A percentile compares a stretch with the other conserved stretches of the same genome.
Conservation (phyloP, 768 basidiomycete species). For the Boletus tomentosulus region DNA sequence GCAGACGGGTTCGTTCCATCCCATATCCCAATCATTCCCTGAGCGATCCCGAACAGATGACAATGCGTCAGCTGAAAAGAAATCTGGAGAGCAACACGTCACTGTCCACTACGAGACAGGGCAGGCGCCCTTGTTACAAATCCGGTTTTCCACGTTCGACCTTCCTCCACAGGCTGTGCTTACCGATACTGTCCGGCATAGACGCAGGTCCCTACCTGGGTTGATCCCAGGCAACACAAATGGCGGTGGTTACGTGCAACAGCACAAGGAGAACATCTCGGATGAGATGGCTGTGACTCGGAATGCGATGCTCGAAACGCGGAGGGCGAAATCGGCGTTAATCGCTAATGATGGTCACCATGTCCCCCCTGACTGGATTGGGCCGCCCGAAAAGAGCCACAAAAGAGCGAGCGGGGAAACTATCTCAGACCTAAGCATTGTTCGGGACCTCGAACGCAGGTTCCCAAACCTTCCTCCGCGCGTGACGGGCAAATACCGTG, state of each 20-base stretch:
- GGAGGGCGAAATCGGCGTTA: constrained; percentile 12
- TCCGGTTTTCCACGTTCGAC: constrained; percentile 52
- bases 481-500: constrained; percentile 25
- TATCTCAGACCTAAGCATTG: constrained; percentile 41
- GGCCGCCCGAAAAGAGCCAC: constrained; percentile 6
- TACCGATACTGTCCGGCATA: constrained; percentile 13
- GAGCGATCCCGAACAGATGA: constrained; percentile 6
- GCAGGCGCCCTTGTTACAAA: constrained; percentile 44
- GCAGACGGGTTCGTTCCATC: constrained; percentile 49
- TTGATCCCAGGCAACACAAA: constrained; percentile 3
- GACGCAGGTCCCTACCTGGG: constrained; percentile 12
- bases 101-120: constrained; percentile 45
- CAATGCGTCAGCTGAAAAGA: constrained; percentile 6
- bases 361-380: constrained; percentile 10
- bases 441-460: constrained; percentile 48
- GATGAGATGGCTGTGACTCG: constrained; percentile 9
- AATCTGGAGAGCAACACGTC: constrained; percentile 38
- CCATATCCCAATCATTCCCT: constrained; percentile 43
- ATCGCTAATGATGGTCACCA: neutral
- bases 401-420: constrained; percentile 23
- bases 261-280: constrained; percentile 1
- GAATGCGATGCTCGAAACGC: constrained; percentile 4
- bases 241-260: constrained; percentile 1
- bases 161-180: constrained; percentile 31
- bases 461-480: constrained; percentile 50